Evolutionary conservation across 139 green algal species (phyloP), one percentile per base, ranked within the genome.

Genomic region (Deuterostichococcus epilithicus): DNA sequence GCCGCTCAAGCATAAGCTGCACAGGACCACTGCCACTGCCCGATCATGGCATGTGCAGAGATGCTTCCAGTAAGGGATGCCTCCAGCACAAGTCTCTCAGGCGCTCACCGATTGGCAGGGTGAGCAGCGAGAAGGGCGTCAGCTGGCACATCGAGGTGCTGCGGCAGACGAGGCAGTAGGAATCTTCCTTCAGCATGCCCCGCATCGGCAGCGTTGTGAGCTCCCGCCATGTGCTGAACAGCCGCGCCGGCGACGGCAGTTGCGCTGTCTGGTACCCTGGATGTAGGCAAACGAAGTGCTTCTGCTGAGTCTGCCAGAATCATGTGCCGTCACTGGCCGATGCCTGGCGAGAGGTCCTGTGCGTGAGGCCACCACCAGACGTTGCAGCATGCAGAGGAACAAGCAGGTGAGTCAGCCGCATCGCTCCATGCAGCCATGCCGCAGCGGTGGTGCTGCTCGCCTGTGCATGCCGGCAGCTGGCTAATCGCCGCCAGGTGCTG

Each of bases 91-190:
- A n/a, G n/a, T n/a, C n/a, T n/a, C n/a, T n/a, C n/a, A n/a, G n/a
- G n/a, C n/a, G n/a, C n/a, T n/a, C n/a, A n/a, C n/a, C 52, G 52
- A 63, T 63, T 20, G 52, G 52, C 52, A 81, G 77, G 10, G 77
- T 67, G 38, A 81, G 70, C 70, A 73, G 32, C 39, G 30, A 34
- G 34, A 78, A 77, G 26, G 77, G 77, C 0, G 52, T 68, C 30
- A 78, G 32, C 77, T 81, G 70, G 44, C 69, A 26, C 5, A 15
- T 23, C 18, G 42, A 71, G 38, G 58, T 60, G 59, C 72, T 72
- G 8, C 70, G 39, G 60, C 77, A 81, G 37, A 38, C 33, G 39
- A 74, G 25, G 77, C 77, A 81, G 8, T 5, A 5, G 52, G 52
- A 63, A 23, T 63, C 52, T 5, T 63, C 52, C 8, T 20, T 13